phyloP scores from a whole-genome alignment of 345 rosid species.

The Brassica incana region DNA sequence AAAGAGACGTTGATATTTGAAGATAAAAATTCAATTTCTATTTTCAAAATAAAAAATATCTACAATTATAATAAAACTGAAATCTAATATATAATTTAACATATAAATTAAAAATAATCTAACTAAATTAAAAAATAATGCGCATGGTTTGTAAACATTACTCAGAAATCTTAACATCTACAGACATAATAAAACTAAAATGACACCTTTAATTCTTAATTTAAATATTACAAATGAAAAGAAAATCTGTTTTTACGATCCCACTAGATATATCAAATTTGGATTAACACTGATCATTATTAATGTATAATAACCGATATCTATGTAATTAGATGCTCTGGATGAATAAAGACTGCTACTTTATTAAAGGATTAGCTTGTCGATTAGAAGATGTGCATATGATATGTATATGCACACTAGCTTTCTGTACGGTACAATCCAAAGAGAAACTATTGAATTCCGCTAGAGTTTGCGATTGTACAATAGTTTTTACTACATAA shows the following conservation, averaged over 20 bases:
- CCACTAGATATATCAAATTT: not conserved
- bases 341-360: not conserved
- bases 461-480: not conserved
- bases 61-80: too few relatives aligned
- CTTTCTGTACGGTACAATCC: not conserved
- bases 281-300: not conserved
- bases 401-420: not conserved
- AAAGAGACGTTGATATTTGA: too few relatives aligned
- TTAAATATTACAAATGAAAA: not conserved
- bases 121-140: too few relatives aligned
- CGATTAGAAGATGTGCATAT: not conserved
- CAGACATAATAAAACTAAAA: too few relatives aligned
- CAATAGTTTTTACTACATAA: not conserved
- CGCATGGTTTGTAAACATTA: too few relatives aligned
- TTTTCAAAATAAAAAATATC: too few relatives aligned
- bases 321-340: not conserved
- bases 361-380: not conserved
- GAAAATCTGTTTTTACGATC: not conserved
- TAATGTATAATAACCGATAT: not conserved
- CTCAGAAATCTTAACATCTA: too few relatives aligned
- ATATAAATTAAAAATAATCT: too few relatives aligned
- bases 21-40: too few relatives aligned
- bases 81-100: too few relatives aligned
- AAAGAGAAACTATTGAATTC: not conserved
- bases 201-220: too few relatives aligned